A percentile compares a stretch with the other conserved stretches of the same genome.
phyloP scores from a whole-genome alignment of 352 stramenopile species.

The Elongisporangium undulatum region DNA sequence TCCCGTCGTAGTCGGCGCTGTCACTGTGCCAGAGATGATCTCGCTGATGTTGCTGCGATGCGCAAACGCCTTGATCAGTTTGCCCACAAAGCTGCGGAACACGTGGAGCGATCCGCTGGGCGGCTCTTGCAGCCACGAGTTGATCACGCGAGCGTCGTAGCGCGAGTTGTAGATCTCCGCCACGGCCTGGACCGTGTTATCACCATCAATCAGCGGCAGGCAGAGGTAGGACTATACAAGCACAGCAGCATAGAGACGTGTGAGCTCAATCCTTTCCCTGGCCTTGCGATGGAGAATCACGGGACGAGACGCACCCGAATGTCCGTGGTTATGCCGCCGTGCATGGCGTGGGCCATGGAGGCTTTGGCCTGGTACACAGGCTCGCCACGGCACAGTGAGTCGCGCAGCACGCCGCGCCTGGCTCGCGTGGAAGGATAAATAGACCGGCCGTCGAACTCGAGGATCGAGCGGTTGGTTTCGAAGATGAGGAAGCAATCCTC shows the following conservation, averaged over 20 bases:
- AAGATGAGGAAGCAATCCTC: slow-evolving; percentile 63
- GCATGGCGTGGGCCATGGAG: slow-evolving; percentile 13
- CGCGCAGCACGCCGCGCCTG: slow-evolving; percentile 15
- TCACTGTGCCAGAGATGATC: slow-evolving; percentile 10
- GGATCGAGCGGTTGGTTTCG: slow-evolving; percentile 37
- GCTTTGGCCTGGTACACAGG: slow-evolving; percentile 32
- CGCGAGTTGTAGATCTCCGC: slow-evolving; percentile 71
- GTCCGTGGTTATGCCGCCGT: slow-evolving; percentile 27
- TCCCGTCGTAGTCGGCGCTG: background rate
- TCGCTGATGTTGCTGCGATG: slow-evolving; percentile 30
- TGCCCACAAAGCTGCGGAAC: slow-evolving; percentile 58
- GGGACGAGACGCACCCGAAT: slow-evolving; percentile 25
- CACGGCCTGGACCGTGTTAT: slow-evolving; percentile 43
- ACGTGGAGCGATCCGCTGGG: slow-evolving; percentile 41
- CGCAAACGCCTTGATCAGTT: slow-evolving; percentile 41
- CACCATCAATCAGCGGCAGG: slow-evolving; percentile 56
- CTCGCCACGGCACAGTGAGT: slow-evolving; percentile 22
- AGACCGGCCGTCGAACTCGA: slow-evolving; percentile 55
- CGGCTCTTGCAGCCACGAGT: slow-evolving; percentile 33
- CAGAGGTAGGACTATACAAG: slow-evolving; percentile 50
- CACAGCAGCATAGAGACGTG: background rate
- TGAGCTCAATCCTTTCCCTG: background rate
- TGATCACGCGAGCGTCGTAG: slow-evolving; percentile 31
- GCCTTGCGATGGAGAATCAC: background rate
- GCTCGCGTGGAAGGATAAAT: slow-evolving; percentile 36